A percentile compares a stretch with the other conserved stretches of the same genome.
These are phyloP conservation scores for Candida sp. DNA, from an alignment of 1,139 yeast genomes.

Conservation along the genomic window DNA sequence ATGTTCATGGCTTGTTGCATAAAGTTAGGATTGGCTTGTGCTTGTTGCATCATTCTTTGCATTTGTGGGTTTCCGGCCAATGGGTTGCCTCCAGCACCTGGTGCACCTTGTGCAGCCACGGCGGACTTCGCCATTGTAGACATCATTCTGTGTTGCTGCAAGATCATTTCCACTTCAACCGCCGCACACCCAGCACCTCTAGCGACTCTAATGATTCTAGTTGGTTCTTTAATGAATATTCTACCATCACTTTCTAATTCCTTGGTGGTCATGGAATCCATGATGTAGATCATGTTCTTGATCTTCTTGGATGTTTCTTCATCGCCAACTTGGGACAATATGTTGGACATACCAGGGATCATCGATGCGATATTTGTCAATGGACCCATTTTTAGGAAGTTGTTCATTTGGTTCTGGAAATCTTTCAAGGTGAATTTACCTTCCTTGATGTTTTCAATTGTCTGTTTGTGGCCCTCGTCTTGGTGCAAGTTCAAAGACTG, in stretches of 20 bases:
- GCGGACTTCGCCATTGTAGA: slow-evolving; percentile 88
- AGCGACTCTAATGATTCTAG: slow-evolving; percentile 88
- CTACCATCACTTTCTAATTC: slow-evolving; percentile 94
- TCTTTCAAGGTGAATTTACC: slow-evolving; percentile 94
- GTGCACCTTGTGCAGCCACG: slow-evolving; percentile 54
- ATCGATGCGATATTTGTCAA: slow-evolving; percentile 90
- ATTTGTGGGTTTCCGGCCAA: slow-evolving; percentile 33
- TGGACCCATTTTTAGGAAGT: slow-evolving; percentile 97
- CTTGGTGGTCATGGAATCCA: slow-evolving; percentile 96
- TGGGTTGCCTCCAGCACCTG: slow-evolving; percentile 39
- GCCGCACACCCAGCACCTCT: slow-evolving; percentile 96
- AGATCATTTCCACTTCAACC: slow-evolving; percentile 91
- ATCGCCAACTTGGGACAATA: slow-evolving; percentile 89
- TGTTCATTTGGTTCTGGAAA: slow-evolving; percentile 94
- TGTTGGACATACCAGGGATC: slow-evolving; percentile 92
- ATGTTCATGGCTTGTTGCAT: slow-evolving; percentile 60
- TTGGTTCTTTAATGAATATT: slow-evolving; percentile 79
- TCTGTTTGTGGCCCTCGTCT: slow-evolving; percentile 73
- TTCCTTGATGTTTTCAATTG: slow-evolving; percentile 92
- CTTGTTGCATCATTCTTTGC: slow-evolving; percentile 55
- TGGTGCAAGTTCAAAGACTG: slow-evolving; percentile 84
- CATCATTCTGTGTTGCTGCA: slow-evolving; percentile 95
- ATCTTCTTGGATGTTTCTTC: slow-evolving; percentile 85
- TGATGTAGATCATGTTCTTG: slow-evolving; percentile 87
- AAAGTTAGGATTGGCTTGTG: slow-evolving; percentile 53